Evolutionary conservation across 805 yeast species (phyloP), one percentile per base, ranked within the genome.

Genomic region (Candida railenensis): DNA sequence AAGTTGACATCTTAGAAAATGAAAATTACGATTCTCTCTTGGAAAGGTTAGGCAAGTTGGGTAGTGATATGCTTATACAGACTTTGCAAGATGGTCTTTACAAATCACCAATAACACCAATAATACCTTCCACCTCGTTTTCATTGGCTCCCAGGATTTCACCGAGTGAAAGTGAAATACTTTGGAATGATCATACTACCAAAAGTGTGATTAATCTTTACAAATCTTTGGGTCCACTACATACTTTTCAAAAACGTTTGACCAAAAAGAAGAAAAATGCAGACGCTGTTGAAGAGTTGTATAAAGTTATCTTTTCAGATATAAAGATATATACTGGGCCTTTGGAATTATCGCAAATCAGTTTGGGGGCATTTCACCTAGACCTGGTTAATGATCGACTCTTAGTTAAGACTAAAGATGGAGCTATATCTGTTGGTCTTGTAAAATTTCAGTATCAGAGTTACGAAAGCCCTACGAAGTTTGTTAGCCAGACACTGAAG

Each of bases 101-200:
- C 46, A 52, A 65, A 39, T 14, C 36, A 4, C 39, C 39, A 16
- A 36, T 36, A 16, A 12, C 4, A 18, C 21, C 39, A 36, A 12
- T 36, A 9, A 16, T 4, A 20, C 5, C 21, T 16, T 9, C 21
- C 14, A 19, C 16, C 12, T 16, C 39, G 9, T 74, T 55, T 48
- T 78, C 87, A 0, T 71, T 79, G 47, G 94, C 96, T 0, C 65
- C 77, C 1, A 85, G 82, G 56, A 70, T 87, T 22, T 55, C 63
- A 1, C 64, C 79, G 0, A 44, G 55, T 1, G 74, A 71, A 61
- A 58, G 66, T 4, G 68, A 70, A 34, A 67, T 85, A 2, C 36
- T 66, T 3, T 87, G 92, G 89, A 22, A 48, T 0, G 42, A 40
- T 2, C 59, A 63, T 34, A 49, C 72, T 3, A 54, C 81, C 0